These are phyloP conservation scores for Cryptococcus sp. DNA, from an alignment of 1,284 basidiomycete genomes.

Conservation along the genomic window DNA sequence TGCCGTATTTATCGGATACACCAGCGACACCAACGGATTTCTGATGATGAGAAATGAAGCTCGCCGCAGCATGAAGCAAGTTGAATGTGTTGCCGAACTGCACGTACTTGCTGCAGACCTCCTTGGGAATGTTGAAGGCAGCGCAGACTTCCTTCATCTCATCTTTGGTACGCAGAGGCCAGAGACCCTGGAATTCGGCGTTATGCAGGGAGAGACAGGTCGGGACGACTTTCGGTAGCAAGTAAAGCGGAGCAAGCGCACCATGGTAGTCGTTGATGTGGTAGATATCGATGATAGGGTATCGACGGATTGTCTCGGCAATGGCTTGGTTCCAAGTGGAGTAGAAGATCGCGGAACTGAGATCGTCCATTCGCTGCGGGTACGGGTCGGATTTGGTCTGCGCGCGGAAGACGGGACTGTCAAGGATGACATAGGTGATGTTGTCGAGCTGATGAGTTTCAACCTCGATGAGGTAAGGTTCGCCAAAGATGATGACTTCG, in stretches of 20 bases:
- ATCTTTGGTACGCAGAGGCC: conserved; percentile 91
- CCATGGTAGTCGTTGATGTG: conserved; percentile 79
- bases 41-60: conserved; percentile 86
- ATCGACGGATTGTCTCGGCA: conserved; percentile 79
- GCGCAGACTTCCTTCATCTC: conserved; percentile 97
- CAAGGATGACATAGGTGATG: conserved; percentile 88
- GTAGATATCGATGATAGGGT: conserved; percentile 78
- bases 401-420: conserved; percentile 90
- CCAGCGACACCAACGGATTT: conserved; percentile 89
- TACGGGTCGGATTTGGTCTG: conserved; percentile 93
- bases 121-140: conserved; percentile 93
- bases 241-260: conserved; percentile 82
- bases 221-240: conserved; percentile 84
- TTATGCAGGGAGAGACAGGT: conserved; percentile 91
- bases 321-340: conserved; percentile 97
- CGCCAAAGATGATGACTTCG: conserved; percentile 92
- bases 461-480: conserved; percentile 90
- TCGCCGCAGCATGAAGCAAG: conserved; percentile 84
- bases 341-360: conserved; percentile 93
- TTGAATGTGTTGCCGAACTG: conserved; percentile 97
- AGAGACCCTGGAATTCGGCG: conserved; percentile 92
- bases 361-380: conserved; percentile 92
- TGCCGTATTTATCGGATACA: conserved; percentile 91
- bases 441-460: conserved; percentile 89
- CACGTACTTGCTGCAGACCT: conserved; percentile 89